Percentiles rank a stretch among this genome's conserved stretches.
Conservation (phyloP, 306 rosid genomes). For the Sphenostylis stenocarpa region DNA sequence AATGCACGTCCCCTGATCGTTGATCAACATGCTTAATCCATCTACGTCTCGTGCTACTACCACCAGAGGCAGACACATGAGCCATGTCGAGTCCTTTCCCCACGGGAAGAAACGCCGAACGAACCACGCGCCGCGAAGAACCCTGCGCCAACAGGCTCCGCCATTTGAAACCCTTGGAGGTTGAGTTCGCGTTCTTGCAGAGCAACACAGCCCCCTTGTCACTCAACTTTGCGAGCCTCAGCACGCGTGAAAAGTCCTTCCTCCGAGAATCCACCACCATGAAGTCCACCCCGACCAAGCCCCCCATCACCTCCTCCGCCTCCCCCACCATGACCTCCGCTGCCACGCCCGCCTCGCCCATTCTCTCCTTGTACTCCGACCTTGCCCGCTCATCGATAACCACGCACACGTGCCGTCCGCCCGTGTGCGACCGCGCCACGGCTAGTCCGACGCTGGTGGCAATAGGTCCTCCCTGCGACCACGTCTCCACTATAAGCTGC, state of each 20-base stretch:
- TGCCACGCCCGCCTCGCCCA: conserved; percentile 49
- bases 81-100: conserved; percentile 88
- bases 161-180: conserved; percentile 61
- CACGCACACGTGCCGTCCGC: conserved; percentile 79
- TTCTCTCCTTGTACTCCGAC: conserved; percentile 52
- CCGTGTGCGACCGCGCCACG: conserved; percentile 69
- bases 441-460: conserved; percentile 72
- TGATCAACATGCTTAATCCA: conserved; percentile 91
- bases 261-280: conserved; percentile 71
- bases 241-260: conserved; percentile 51
- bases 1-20: conserved; percentile 76
- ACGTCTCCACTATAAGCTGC: conserved; percentile 76
- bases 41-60: conserved; percentile 27
- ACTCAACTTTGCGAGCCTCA: conserved; percentile 73
- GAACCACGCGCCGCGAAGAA: conserved; percentile 56
- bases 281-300: conserved; percentile 63
- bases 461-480: conserved; percentile 78
- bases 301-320: conserved; percentile 66
- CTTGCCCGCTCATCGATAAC: conserved; percentile 76
- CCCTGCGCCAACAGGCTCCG: conserved; percentile 51
- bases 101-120: conserved; percentile 86
- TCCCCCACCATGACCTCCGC: conserved; percentile 74
- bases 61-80: conserved; percentile 55
- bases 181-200: conserved; percentile 66
- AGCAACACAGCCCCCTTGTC: conserved; percentile 72